Evolutionary conservation across 2,329 filamentous ascomycete species (phyloP).

Genomic region (Tolypocladium tropicale): DNA sequence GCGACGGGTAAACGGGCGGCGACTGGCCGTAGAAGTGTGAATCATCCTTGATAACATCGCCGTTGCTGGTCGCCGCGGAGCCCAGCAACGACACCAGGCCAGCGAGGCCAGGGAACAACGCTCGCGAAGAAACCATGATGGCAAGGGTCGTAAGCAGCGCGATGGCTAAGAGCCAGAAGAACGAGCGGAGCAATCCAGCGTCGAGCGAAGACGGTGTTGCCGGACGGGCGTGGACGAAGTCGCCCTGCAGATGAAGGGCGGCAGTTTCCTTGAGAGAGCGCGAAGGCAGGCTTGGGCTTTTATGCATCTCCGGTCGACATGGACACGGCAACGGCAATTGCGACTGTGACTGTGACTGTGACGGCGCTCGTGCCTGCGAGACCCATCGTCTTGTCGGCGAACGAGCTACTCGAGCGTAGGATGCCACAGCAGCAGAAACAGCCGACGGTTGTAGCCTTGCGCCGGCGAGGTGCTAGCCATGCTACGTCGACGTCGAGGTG

Average conservation of each 20-base stretch:
- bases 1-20: constrained; percentile 39
- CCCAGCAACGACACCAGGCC: constrained; percentile 1
- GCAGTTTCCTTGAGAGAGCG: neutral
- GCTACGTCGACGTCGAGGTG: neutral
- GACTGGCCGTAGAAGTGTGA: constrained; percentile 38
- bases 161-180: neutral
- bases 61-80: constrained; percentile 1
- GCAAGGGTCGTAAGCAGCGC: neutral
- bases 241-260: neutral
- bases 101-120: constrained; percentile 1
- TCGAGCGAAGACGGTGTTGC: neutral
- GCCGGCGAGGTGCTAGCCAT: neutral
- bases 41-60: constrained; percentile 26
- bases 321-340: neutral
- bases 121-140: neutral
- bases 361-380: neutral
- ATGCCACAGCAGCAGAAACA: neutral
- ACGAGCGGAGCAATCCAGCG: neutral
- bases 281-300: neutral
- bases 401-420: neutral
- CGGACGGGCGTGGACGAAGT: neutral
- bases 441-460: neutral
- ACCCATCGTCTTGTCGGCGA: neutral
- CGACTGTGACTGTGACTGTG: neutral
- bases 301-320: neutral